These are phyloP conservation scores for Amauroascus verrucosus DNA, from an alignment of 2,329 filamentous ascomycete genomes.

Conservation along the genomic window DNA sequence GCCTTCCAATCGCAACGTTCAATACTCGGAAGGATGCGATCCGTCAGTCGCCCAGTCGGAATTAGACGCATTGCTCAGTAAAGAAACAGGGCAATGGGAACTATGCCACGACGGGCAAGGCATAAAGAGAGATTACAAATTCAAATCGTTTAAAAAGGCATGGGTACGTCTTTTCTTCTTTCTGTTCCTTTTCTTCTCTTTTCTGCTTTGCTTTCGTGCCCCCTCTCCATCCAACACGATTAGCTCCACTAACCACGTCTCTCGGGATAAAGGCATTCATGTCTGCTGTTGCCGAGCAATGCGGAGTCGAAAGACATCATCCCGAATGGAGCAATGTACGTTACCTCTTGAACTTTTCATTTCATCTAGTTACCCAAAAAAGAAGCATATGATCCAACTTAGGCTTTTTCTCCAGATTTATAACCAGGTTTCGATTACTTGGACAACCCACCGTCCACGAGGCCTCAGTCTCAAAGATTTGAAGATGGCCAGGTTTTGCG, in stretches of 20 bases:
- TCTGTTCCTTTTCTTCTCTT: not conserved
- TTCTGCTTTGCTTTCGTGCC: too few species aligned
- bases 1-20: not conserved
- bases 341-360: not conserved
- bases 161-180: constrained; percentile 4
- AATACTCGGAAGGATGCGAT: constrained; percentile 9
- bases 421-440: constrained; percentile 16
- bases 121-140: constrained; percentile 6
- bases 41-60: constrained; percentile 2
- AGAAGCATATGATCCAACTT: not conserved
- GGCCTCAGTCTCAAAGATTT: constrained; percentile 32
- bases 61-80: constrained; percentile 1
- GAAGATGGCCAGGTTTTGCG: constrained; percentile 30
- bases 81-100: constrained; percentile 4
- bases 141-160: constrained; percentile 12
- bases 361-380: not conserved
- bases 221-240: too few species aligned
- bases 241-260: too few species aligned
- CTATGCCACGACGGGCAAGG: constrained; percentile 4
- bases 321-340: constrained; percentile 15
- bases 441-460: constrained; percentile 34
- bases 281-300: constrained; percentile 10
- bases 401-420: constrained; percentile 6
- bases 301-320: constrained; percentile 12
- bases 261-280: constrained; percentile 8